phyloP scores from a whole-genome alignment of 805 yeast species.

The Huiozyma sinensis region DNA sequence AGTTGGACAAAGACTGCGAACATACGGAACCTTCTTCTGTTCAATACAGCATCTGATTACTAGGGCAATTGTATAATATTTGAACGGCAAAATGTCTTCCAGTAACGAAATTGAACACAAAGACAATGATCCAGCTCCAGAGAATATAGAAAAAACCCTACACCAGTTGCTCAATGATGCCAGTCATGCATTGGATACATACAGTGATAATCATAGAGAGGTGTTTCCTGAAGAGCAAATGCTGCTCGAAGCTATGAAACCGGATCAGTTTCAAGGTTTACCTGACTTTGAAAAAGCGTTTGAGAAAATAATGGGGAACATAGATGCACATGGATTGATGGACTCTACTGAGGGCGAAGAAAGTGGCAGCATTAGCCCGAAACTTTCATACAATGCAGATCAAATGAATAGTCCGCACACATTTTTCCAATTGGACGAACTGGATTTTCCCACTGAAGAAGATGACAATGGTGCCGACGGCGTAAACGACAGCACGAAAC shows the following conservation, averaged over 20 bases:
- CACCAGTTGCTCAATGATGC: constrained; percentile 15
- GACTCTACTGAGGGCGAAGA: constrained; percentile 7
- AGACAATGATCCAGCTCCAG: neutral
- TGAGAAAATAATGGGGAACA: constrained; percentile 4
- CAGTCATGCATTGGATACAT: constrained; percentile 3
- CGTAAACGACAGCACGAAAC: neutral
- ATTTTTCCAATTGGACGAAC: too few species aligned
- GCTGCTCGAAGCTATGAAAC: neutral
- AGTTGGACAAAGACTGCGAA: too few species aligned
- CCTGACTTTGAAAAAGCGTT: constrained; percentile 6
- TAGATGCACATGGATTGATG: constrained; percentile 5
- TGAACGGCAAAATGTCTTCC: too few species aligned
- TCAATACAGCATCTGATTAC: too few species aligned
- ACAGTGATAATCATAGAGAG: neutral
- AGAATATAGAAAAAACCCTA: constrained; percentile 13
- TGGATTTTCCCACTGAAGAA: neutral
- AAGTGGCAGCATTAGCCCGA: too few species aligned
- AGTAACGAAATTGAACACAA: too few species aligned
- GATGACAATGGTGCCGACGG: neutral
- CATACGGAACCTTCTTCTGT: too few species aligned
- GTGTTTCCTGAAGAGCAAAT: neutral
- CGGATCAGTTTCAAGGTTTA: neutral
- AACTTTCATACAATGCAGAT: too few species aligned
- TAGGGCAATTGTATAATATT: too few species aligned
- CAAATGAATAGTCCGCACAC: too few species aligned